Evolutionary conservation across 768 basidiomycete genomes (phyloP), one percentile per base, ranked within the genome.

Genomic region (Pleurotus citrinopileatus): DNA sequence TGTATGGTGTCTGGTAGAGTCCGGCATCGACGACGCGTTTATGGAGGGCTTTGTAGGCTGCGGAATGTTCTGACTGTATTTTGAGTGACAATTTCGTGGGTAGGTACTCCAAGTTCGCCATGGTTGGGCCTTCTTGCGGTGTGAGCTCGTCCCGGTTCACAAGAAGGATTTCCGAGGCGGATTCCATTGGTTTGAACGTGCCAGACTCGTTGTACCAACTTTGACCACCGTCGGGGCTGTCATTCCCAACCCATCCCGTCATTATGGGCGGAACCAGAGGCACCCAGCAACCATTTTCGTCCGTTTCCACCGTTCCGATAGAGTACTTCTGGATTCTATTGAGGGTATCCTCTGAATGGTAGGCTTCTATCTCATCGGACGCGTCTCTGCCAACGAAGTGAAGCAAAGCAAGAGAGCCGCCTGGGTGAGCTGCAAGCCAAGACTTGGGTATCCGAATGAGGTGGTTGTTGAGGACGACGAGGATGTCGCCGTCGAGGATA

Each of bases 341-440:
- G 51, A 84, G 73, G 45, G 78, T 83, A 42, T 78, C 68, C 32
- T 82, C 77, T 5, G 76, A 75, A 66, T 99, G 97, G 71, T 90
- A 98, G 19, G 94, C 96, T 57, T 91, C 82, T 28, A 98, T 90
- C 68, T 99, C 97, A 72, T 96, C 90, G 0, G 91, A 82, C 0
- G 96, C 95, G 65, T 99, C 95, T 53, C 96, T 81, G 2, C 96
- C 97, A 37, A 98, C 85, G 62, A 94, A 98, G 71, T 99, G 97
- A 22, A 96, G 83, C 54, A 99, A 82, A 12, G 94, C 80, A 45
- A 98, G 86, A 3, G 81, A 68, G 34, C 96, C 94, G 38, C 97
- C 97, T 0, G 97, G 97, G 65, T 98, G 96, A 3, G 81, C 75
- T 3, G 79, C 70, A n/a, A 94, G 83, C 94, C 94, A 98, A 12